Evolutionary conservation across 352 stramenopile species (phyloP).

Genomic region (Hyphochytrium catenoides): DNA sequence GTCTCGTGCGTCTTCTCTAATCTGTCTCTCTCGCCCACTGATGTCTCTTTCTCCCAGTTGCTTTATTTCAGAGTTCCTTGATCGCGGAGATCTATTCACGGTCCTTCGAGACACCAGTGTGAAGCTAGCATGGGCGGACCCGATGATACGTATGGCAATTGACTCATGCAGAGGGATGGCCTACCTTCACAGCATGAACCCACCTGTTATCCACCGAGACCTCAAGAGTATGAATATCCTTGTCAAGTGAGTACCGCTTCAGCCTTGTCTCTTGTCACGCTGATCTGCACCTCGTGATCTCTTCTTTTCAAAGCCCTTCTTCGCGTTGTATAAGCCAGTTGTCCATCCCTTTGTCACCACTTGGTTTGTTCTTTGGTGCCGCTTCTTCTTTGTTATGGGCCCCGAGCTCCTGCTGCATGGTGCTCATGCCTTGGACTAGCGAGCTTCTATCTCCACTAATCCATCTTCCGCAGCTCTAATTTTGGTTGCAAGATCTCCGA

Average conservation of each 20-base stretch:
- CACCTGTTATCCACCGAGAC: slow-evolving; percentile 94
- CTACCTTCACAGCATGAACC: slow-evolving; percentile 92
- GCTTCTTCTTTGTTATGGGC: slow-evolving; percentile 11
- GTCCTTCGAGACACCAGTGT: slow-evolving; percentile 50
- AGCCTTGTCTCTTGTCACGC: not conserved
- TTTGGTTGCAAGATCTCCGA: slow-evolving; percentile 84
- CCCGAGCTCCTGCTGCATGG: slow-evolving; percentile 44
- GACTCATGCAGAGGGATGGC: slow-evolving; percentile 80
- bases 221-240: slow-evolving; percentile 83
- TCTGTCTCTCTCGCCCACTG: no score
- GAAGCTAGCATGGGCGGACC: slow-evolving; percentile 51
- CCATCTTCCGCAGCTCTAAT: slow-evolving; percentile 34
- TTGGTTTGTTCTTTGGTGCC: slow-evolving; percentile 9
- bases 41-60: slow-evolving; percentile 19
- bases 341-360: slow-evolving; percentile 7
- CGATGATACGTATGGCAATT: slow-evolving; percentile 62
- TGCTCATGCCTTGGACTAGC: slow-evolving; percentile 13
- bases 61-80: slow-evolving; percentile 61
- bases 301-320: slow-evolving; percentile 6
- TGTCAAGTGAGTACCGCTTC: slow-evolving; percentile 18
- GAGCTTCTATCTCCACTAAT: no score
- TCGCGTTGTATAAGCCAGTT: slow-evolving; percentile 13
- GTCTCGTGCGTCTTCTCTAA: no score
- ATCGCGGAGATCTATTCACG: slow-evolving; percentile 46
- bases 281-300: not conserved